phyloP scores from a whole-genome alignment of 192 early-diverging fungal genomes.

The Cladochytrium replicatum region DNA sequence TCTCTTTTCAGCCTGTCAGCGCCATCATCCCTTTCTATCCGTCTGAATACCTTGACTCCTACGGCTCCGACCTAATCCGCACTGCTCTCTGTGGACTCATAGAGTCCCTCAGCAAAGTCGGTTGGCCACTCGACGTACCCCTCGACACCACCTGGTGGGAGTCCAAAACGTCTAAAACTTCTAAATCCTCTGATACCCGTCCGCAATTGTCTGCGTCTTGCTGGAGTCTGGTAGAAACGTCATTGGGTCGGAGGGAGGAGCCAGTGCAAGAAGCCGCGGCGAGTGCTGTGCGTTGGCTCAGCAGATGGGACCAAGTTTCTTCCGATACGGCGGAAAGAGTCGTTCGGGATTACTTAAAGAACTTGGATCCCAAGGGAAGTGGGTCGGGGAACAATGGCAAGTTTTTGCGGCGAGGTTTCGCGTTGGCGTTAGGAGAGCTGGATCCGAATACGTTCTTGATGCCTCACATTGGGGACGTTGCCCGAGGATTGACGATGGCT shows the following conservation, averaged over 20 bases:
- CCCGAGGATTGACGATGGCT: too few species aligned
- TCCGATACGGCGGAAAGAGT: too few species aligned
- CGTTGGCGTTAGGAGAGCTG: constrained; percentile 3
- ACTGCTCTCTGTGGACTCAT: constrained; percentile 35
- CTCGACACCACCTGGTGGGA: background rate
- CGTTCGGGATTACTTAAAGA: too few species aligned
- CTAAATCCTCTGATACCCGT: constrained; percentile 1
- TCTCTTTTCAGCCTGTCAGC: constrained; percentile 17
- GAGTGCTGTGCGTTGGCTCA: constrained; percentile 6
- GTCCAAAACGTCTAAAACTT: too few species aligned
- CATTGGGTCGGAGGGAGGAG: constrained; percentile 59
- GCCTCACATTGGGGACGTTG: too few species aligned
- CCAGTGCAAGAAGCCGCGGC: constrained; percentile 38
- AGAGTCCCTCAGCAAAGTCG: constrained; percentile 31
- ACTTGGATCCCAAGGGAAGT: too few species aligned
- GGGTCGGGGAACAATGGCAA: constrained; percentile 2
- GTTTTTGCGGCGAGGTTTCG: background rate
- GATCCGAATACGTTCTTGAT: too few species aligned
- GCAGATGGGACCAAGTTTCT: constrained; percentile 2
- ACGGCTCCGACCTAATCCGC: constrained; percentile 45
- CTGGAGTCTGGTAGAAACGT: constrained; percentile 38
- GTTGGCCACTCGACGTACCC: constrained; percentile 18
- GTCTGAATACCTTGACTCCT: constrained; percentile 35
- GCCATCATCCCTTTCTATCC: constrained; percentile 18
- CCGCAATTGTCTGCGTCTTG: constrained; percentile 14